These are phyloP conservation scores for Penicillium polonicum DNA, from an alignment of 2,329 filamentous ascomycete species.

Conservation along the genomic window DNA sequence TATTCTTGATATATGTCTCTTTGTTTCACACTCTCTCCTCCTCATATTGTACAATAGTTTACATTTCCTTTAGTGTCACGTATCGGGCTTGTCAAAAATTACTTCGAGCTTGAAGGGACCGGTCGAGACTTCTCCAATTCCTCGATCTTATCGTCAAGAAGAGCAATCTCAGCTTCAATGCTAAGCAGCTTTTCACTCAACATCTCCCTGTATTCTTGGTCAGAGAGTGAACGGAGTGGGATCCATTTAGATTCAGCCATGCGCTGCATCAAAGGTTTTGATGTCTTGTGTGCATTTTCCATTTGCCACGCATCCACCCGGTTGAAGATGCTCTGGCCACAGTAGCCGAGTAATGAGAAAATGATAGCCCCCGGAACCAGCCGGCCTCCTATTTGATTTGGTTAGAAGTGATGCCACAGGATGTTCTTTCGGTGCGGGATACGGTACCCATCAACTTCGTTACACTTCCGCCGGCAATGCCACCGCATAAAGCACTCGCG, in stretches of 20 bases:
- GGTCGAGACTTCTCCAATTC: constrained; percentile 42
- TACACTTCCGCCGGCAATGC: constrained; percentile 59
- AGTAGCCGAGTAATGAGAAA: constrained; percentile 58
- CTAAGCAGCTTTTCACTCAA: constrained; percentile 68
- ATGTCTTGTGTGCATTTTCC: constrained; percentile 34
- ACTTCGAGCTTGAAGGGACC: constrained; percentile 5
- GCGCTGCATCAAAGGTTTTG: constrained; percentile 49
- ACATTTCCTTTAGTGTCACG: neutral
- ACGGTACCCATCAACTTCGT: constrained; percentile 56
- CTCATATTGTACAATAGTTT: constrained; percentile 8
- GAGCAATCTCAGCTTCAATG: constrained; percentile 72
- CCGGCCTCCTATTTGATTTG: constrained; percentile 52
- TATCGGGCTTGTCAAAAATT: neutral
- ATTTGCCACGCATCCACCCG: constrained; percentile 50
- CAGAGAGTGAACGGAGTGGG: constrained; percentile 67
- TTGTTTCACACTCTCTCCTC: neutral
- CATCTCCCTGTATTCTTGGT: constrained; percentile 70
- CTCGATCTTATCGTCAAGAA: constrained; percentile 73
- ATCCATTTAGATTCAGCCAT: constrained; percentile 65
- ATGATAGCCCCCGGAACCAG: constrained; percentile 59
- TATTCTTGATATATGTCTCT: neutral
- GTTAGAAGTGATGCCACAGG: neutral
- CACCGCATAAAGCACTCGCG: constrained; percentile 70
- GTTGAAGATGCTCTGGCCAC: constrained; percentile 59
- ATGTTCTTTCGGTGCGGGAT: constrained; percentile 2